phyloP scores from a whole-genome alignment of 2,329 filamentous ascomycete species.

The Aspergillus melleus region DNA sequence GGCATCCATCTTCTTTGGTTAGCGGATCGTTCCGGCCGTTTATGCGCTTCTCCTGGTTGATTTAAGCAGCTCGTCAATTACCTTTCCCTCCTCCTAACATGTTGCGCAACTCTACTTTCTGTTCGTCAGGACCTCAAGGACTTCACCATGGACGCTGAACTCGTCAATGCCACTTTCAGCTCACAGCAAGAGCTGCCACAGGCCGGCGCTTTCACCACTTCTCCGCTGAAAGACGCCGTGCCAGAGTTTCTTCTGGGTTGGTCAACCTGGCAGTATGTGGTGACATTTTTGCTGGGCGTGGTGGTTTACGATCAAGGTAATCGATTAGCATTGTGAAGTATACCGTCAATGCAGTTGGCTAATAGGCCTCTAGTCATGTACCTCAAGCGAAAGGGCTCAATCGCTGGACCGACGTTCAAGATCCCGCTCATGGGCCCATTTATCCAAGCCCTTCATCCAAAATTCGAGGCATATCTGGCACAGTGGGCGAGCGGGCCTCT shows the following conservation, averaged over 20 bases:
- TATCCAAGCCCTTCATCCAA: constrained; percentile 78
- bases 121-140: neutral
- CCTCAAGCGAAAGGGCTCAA: constrained; percentile 66
- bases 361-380: constrained; percentile 59
- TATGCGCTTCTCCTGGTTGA: too few relatives aligned
- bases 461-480: constrained; percentile 77
- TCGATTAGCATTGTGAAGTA: neutral
- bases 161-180: constrained; percentile 12
- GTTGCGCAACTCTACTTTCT: neutral
- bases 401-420: constrained; percentile 70
- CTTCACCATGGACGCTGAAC: constrained; percentile 10
- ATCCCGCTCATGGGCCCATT: constrained; percentile 82
- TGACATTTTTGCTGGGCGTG: constrained; percentile 63
- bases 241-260: constrained; percentile 28
- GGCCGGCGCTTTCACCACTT: constrained; percentile 5
- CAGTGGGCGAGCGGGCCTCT: constrained; percentile 88
- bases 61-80: neutral
- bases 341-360: neutral
- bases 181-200: constrained; percentile 9
- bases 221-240: neutral
- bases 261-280: constrained; percentile 38
- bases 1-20: neutral
- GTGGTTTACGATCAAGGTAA: constrained; percentile 81
- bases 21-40: too few relatives aligned
- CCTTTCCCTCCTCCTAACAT: neutral